Conservation (phyloP, 331 rosid species). For the Acacia concinna region DNA sequence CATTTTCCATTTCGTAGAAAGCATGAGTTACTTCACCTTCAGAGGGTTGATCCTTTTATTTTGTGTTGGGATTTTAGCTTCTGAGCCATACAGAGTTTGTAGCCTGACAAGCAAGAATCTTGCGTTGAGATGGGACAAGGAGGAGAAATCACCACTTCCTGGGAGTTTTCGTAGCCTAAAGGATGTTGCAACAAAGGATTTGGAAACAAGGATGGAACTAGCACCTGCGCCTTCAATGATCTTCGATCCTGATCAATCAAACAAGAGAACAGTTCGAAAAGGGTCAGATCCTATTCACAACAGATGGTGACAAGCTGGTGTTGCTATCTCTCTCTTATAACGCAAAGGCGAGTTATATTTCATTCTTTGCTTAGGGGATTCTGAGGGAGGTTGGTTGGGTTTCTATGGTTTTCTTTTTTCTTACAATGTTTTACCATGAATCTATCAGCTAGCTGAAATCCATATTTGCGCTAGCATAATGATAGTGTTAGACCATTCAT, state of each 20-base stretch:
- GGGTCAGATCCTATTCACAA: constrained; percentile 94
- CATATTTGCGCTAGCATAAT: constrained; percentile 38
- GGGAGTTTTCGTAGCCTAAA: constrained; percentile 46
- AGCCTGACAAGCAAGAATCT: constrained; percentile 62
- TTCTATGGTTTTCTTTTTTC: constrained; percentile 33
- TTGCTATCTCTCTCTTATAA: constrained; percentile 24
- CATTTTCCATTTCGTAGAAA: constrained; percentile 26
- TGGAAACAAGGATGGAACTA: constrained; percentile 42
- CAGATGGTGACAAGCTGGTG: constrained; percentile 55
- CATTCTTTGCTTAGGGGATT: constrained; percentile 39
- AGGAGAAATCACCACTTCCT: constrained; percentile 41
- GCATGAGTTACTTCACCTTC: constrained; percentile 52
- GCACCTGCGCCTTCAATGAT: constrained; percentile 67
- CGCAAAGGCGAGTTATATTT: constrained; percentile 30
- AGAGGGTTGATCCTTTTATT: constrained; percentile 44
- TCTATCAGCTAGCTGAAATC: constrained; percentile 39
- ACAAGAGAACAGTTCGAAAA: constrained; percentile 62
- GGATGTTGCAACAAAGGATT: constrained; percentile 48
- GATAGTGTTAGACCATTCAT: constrained; percentile 38
- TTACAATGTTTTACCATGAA: constrained; percentile 11
- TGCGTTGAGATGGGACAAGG: constrained; percentile 62
- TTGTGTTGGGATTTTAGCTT: constrained; percentile 58
- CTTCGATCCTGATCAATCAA: constrained; percentile 63
- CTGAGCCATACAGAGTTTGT: constrained; percentile 51
- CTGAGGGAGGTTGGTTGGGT: constrained; percentile 44